Evolutionary conservation across 306 rosid genomes (phyloP).

Genomic region (Inga laurina): DNA sequence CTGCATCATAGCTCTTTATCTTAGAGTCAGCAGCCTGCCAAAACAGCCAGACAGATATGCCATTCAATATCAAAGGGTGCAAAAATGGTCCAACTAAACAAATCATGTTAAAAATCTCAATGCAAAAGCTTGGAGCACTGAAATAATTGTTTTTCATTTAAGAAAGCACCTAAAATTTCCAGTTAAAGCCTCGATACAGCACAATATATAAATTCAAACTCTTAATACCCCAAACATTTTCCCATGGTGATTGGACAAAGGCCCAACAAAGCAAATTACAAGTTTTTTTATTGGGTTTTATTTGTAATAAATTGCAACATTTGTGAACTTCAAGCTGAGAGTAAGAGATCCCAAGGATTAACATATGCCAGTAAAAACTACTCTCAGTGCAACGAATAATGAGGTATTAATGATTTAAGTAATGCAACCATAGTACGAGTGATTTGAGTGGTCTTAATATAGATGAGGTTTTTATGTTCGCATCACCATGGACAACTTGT

Average conservation of each 20-base stretch:
- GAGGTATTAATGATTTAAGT: neutral
- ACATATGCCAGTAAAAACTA: neutral
- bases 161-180: neutral
- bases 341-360: neutral
- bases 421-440: neutral
- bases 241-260: neutral
- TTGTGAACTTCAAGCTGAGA: neutral
- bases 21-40: conserved; percentile 81
- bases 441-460: neutral
- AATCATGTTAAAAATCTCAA: neutral
- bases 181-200: neutral
- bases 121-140: neutral
- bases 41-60: conserved; percentile 17
- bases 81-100: neutral
- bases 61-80: neutral
- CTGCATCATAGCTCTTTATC: conserved; percentile 61
- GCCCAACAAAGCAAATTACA: neutral
- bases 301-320: neutral
- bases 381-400: neutral
- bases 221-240: neutral
- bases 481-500: neutral
- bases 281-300: neutral
- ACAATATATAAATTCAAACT: neutral
- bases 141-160: neutral
- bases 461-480: neutral